Evolutionary conservation across 78 protist species (phyloP).

Genomic region (Chrysochromulina tobinii): DNA sequence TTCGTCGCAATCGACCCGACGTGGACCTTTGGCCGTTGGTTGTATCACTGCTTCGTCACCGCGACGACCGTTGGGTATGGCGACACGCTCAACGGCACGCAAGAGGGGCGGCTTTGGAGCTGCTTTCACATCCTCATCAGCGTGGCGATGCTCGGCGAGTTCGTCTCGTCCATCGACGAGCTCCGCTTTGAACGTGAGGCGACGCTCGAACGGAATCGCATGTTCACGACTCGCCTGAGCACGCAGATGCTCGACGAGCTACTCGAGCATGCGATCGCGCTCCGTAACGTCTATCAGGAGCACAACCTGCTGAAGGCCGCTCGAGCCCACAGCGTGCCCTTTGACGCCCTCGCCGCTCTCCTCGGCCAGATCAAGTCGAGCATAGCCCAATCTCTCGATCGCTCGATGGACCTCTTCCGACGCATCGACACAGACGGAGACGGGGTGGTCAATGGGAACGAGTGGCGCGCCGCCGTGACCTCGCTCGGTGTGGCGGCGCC

Average conservation of each 20-base stretch:
- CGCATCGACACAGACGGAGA: no score
- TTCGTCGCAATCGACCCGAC: no score
- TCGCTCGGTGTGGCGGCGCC: no score
- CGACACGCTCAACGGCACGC: not conserved
- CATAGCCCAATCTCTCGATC: no score
- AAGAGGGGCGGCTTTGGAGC: conserved; percentile 22
- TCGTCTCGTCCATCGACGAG: not conserved
- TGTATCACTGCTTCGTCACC: not conserved
- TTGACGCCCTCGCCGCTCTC: no score
- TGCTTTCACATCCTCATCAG: not conserved
- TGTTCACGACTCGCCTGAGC: not conserved
- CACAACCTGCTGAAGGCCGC: no score
- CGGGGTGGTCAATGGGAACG: no score
- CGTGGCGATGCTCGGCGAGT: not conserved
- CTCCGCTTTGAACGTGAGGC: not conserved
- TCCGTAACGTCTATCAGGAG: not conserved
- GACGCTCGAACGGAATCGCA: not conserved
- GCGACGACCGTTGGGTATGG: not conserved
- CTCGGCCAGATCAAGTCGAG: no score
- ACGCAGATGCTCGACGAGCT: not conserved
- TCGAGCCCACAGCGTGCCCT: no score
- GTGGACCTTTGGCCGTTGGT: no score
- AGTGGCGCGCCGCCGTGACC: no score
- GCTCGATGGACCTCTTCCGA: no score
- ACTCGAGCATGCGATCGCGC: not conserved